Percentiles rank a stretch among this genome's conserved stretches.
phyloP scores from a whole-genome alignment of 768 basidiomycete genomes.

The Tricholoma sp. region DNA sequence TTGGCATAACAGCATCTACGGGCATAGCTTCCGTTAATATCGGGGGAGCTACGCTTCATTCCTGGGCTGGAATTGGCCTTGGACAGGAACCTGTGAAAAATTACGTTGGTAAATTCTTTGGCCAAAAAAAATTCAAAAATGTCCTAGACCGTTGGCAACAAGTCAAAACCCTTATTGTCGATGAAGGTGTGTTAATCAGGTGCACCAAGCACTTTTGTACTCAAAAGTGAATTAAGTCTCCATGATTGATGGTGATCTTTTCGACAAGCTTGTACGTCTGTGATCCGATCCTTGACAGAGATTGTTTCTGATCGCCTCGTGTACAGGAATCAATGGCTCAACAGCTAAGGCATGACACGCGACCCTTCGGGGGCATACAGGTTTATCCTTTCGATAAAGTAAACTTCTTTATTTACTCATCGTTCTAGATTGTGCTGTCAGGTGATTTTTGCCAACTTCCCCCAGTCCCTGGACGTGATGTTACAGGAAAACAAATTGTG shows the following conservation, averaged over 20 bases:
- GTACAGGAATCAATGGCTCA: constrained; percentile 60
- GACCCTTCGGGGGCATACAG: constrained; percentile 86
- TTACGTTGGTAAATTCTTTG: constrained; percentile 50
- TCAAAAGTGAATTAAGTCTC: constrained; percentile 55
- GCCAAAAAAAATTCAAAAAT: constrained; percentile 29
- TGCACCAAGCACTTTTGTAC: not conserved
- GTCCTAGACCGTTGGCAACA: constrained; percentile 58
- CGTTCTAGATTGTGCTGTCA: constrained; percentile 65
- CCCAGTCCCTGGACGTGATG: constrained; percentile 56
- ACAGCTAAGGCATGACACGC: constrained; percentile 40
- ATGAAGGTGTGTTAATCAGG: constrained; percentile 58
- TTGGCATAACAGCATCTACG: constrained; percentile 80
- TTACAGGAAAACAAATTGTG: constrained; percentile 42
- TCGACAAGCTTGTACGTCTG: constrained; percentile 68
- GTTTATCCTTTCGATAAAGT: constrained; percentile 25
- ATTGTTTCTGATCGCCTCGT: constrained; percentile 18
- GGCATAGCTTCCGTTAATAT: constrained; percentile 82
- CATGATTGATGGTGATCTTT: constrained; percentile 78
- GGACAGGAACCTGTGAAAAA: constrained; percentile 52
- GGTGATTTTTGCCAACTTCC: constrained; percentile 93
- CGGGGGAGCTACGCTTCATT: constrained; percentile 76
- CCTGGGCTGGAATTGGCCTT: constrained; percentile 77
- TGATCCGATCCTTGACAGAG: not conserved
- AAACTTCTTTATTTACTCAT: not conserved
- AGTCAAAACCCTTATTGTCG: constrained; percentile 68